Evolutionary conservation across 371 early-diverging fungal genomes (phyloP).

Genomic region (Mucor saturninus): DNA sequence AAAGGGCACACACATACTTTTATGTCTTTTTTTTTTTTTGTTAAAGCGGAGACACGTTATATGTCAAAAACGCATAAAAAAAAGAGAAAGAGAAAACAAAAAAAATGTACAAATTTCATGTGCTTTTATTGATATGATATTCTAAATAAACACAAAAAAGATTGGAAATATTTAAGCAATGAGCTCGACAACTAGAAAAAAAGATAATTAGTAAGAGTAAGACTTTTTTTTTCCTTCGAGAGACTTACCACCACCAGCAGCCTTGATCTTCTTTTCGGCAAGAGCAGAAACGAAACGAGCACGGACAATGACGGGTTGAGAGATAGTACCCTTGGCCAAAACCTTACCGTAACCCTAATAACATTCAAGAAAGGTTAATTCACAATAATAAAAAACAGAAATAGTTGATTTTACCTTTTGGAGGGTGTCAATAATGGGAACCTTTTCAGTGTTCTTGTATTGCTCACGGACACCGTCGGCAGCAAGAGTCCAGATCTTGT

Average conservation of each 20-base stretch:
- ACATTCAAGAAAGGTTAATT: too few species aligned
- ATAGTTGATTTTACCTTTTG: constrained; percentile 53
- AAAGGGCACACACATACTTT: too few species aligned
- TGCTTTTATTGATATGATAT: background rate
- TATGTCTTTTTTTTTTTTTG: too few species aligned
- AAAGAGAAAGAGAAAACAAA: background rate
- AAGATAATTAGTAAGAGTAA: background rate
- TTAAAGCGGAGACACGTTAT: too few species aligned
- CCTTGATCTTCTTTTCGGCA: constrained; percentile 99
- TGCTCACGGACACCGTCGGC: constrained; percentile 89
- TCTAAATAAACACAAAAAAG: background rate
- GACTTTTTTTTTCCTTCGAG: too few species aligned
- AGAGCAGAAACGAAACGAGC: constrained; percentile 92
- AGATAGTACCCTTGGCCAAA: constrained; percentile 93
- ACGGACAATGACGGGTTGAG: constrained; percentile 98
- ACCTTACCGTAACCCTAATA: constrained; percentile 94
- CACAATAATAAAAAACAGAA: background rate
- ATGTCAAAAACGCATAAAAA: background rate
- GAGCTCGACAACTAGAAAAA: constrained; percentile 28
- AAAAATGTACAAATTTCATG: constrained; percentile 2
- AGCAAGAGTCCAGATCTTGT: constrained; percentile 95
- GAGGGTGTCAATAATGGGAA: constrained; percentile 94
- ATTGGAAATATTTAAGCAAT: constrained; percentile 25
- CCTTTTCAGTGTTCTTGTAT: constrained; percentile 88
- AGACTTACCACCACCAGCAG: constrained; percentile 87